phyloP scores from a whole-genome alignment of 2,329 filamentous ascomycete species.

The Ophiostoma ips region DNA sequence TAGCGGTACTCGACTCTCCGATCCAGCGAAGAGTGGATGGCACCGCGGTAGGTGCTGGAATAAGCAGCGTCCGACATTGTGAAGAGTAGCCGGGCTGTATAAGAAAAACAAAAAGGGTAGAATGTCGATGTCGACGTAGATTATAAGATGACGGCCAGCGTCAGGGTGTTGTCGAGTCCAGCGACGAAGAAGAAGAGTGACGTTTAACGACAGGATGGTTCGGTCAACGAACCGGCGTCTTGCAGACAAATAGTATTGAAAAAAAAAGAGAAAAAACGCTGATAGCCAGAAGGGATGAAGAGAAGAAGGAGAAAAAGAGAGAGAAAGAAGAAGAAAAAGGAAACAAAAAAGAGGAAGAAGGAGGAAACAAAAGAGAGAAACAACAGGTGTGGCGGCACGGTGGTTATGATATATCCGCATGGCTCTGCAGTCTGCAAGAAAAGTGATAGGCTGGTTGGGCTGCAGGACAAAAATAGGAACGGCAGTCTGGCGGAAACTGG shows the following conservation, averaged over 20 bases:
- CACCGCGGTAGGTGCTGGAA: conserved; percentile 27
- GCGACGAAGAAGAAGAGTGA: conserved; percentile 11
- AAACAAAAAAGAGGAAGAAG: conserved; percentile 14
- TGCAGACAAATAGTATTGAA: conserved; percentile 20
- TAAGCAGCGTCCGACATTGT: conserved; percentile 33
- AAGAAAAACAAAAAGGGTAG: conserved; percentile 6
- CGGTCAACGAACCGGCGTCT: conserved; percentile 29
- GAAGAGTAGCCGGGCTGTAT: conserved; percentile 2
- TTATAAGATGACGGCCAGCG: conserved; percentile 21
- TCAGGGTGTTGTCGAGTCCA: conserved; percentile 12
- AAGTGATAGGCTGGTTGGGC: no score
- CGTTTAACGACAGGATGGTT: conserved; percentile 26
- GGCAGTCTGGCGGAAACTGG: conserved; percentile 5
- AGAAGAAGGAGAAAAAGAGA: not conserved
- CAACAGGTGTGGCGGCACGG: conserved; percentile 1
- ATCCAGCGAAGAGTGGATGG: conserved; percentile 40
- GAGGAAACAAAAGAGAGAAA: conserved; percentile 8
- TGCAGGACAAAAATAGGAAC: conserved; percentile 9
- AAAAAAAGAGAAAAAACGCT: conserved; percentile 1
- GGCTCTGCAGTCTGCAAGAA: not conserved
- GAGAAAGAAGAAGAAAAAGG: conserved; percentile 20
- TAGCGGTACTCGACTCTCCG: conserved; percentile 33
- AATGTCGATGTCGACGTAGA: not conserved
- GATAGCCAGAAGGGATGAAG: not conserved
- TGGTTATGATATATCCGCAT: no score